Conservation (phyloP, 2,329 filamentous ascomycete species). For the Penicillium carneum region DNA sequence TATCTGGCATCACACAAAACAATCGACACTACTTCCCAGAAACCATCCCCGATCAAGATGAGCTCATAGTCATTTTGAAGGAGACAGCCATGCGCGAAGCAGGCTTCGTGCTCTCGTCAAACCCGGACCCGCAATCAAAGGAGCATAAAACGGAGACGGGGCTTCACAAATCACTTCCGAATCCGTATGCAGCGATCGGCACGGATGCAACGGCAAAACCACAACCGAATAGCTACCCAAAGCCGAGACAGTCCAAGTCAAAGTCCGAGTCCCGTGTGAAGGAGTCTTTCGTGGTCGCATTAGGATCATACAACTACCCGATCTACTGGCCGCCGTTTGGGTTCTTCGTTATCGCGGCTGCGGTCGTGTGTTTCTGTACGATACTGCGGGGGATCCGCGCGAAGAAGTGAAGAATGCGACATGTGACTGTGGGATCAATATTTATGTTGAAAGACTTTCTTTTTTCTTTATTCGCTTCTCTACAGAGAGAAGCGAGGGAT, state of each 20-base stretch:
- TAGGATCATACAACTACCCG: background rate
- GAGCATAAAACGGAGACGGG: background rate
- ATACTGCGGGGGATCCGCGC: slow-evolving; percentile 11
- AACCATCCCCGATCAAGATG: slow-evolving; percentile 24
- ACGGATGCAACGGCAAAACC: slow-evolving; percentile 15
- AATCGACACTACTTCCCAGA: slow-evolving; percentile 33
- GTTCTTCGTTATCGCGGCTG: slow-evolving; percentile 18
- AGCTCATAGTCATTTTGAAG: slow-evolving; percentile 18
- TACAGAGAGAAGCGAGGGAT: background rate
- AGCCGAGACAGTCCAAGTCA: background rate
- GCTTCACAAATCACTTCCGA: slow-evolving; percentile 20
- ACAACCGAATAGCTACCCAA: slow-evolving; percentile 7
- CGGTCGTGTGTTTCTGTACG: slow-evolving; percentile 18
- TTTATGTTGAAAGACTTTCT: background rate
- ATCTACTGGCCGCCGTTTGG: slow-evolving; percentile 12
- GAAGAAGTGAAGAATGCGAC: slow-evolving; percentile 9
- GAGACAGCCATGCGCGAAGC: slow-evolving; percentile 27
- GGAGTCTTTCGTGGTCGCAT: background rate
- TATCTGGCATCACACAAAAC: background rate
- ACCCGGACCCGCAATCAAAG: background rate
- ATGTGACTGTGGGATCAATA: background rate
- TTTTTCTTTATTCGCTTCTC: background rate
- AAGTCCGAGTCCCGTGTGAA: background rate
- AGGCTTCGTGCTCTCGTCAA: slow-evolving; percentile 15
- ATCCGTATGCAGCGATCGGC: slow-evolving; percentile 28